Percentiles rank a stretch among this genome's conserved stretches.
Evolutionary conservation across 176 grass and related monocot genomes (phyloP).

Genomic region (Bothriochloa decipiens): DNA sequence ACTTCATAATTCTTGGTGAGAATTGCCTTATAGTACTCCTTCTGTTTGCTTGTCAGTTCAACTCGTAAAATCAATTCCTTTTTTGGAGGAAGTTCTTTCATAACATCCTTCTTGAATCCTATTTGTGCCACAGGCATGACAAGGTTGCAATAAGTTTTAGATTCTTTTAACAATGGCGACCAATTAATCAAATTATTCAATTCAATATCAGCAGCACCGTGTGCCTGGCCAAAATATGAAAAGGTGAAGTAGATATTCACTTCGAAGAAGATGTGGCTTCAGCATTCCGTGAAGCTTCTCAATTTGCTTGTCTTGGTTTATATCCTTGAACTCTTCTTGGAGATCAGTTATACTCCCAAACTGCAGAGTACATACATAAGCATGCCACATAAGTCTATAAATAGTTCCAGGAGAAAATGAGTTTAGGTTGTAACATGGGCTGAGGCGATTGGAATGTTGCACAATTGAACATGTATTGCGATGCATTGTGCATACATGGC

Average conservation of each 20-base stretch:
- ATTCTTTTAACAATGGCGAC: slow-evolving; percentile 3
- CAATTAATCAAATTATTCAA: slow-evolving; percentile 31
- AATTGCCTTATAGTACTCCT: slow-evolving; percentile 99
- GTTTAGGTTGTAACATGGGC: background rate
- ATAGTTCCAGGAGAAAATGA: background rate
- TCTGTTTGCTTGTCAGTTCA: slow-evolving; percentile 91
- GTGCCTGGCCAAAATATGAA: slow-evolving; percentile 20
- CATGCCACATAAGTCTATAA: slow-evolving; percentile 8
- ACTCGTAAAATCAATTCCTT: slow-evolving; percentile 99
- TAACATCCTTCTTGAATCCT: slow-evolving; percentile 99
- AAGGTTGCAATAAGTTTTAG: slow-evolving; percentile 25
- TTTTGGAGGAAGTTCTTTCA: slow-evolving; percentile 98
- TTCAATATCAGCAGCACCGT: slow-evolving; percentile 18
- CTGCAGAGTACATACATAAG: slow-evolving; percentile 72
- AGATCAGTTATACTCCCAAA: slow-evolving; percentile 98
- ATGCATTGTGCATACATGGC: background rate
- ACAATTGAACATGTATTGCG: background rate
- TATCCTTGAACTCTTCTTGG: slow-evolving; percentile 95
- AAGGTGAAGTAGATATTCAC: slow-evolving; percentile 56
- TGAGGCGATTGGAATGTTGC: background rate
- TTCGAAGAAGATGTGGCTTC: slow-evolving; percentile 93
- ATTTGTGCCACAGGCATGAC: slow-evolving; percentile 36
- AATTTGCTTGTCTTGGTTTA: slow-evolving; percentile 96
- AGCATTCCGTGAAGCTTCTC: slow-evolving; percentile 97
- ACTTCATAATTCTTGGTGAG: slow-evolving; percentile 96